Conservation (phyloP, 306 rosid species). For the Acacia confusa region DNA sequence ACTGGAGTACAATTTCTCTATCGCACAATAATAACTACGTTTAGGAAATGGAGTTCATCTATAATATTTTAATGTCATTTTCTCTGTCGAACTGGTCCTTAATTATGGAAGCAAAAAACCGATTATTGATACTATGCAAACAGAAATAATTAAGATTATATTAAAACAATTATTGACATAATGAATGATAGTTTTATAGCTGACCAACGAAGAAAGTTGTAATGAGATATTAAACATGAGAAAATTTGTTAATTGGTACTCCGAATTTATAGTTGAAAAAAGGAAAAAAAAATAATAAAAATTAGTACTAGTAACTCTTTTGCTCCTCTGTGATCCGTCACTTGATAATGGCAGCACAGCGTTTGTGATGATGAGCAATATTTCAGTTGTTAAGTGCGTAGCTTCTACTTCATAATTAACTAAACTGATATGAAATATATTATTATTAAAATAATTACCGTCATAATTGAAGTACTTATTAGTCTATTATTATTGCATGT, state of each 20-base stretch:
- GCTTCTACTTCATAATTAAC: not conserved
- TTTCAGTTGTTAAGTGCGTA: not conserved
- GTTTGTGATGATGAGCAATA: not conserved
- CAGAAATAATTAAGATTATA: not conserved
- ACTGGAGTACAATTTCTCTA: not conserved
- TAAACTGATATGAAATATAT: conserved; percentile 2
- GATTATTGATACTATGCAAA: not conserved
- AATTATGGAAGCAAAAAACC: not conserved
- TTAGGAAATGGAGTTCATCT: not conserved
- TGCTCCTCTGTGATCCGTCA: too few relatives aligned
- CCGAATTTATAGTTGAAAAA: not conserved
- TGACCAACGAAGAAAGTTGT: not conserved
- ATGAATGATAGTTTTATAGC: not conserved
- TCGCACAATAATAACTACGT: not conserved
- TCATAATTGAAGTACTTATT: not conserved
- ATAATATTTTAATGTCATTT: not conserved
- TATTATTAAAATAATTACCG: not conserved
- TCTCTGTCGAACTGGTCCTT: not conserved
- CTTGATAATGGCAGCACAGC: not conserved
- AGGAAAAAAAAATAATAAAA: not conserved
- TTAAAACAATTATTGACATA: not conserved
- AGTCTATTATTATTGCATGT: not conserved
- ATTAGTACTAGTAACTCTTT: not conserved
- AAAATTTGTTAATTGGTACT: not conserved
- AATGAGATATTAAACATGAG: not conserved